These are phyloP conservation scores for Saccharomycopsis lassenensis DNA, from an alignment of 805 yeast genomes.

Conservation along the genomic window DNA sequence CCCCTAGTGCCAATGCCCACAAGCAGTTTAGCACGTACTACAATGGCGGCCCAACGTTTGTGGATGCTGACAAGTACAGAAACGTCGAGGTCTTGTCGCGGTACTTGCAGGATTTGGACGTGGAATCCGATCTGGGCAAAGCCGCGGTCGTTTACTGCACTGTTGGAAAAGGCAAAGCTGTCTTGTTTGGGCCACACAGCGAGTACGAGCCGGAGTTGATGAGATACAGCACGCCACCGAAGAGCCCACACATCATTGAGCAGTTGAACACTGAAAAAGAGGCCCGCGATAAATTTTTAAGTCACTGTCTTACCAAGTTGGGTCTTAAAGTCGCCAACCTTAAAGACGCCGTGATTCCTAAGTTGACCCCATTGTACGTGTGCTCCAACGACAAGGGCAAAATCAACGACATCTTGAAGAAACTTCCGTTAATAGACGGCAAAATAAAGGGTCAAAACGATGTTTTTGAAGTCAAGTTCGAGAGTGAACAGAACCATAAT, in stretches of 20 bases:
- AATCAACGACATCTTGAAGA: slow-evolving; percentile 40
- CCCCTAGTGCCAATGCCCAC: slow-evolving; percentile 4
- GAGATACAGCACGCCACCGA: slow-evolving; percentile 24
- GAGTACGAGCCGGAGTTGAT: slow-evolving; percentile 60
- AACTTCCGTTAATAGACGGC: slow-evolving; percentile 43
- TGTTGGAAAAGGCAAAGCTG: slow-evolving; percentile 64
- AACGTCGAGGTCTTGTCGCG: slow-evolving; percentile 66
- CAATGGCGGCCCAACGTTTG: slow-evolving; percentile 87
- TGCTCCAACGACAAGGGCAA: slow-evolving; percentile 32
- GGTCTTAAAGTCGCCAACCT: slow-evolving; percentile 60
- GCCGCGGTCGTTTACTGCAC: slow-evolving; percentile 69
- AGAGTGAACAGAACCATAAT: too few relatives aligned
- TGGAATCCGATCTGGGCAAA: slow-evolving; percentile 27
- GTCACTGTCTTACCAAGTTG: slow-evolving; percentile 42
- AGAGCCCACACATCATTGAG: slow-evolving; percentile 27
- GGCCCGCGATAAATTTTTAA: slow-evolving; percentile 45
- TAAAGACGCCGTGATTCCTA: slow-evolving; percentile 41
- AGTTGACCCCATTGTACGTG: slow-evolving; percentile 55
- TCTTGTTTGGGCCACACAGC: slow-evolving; percentile 82
- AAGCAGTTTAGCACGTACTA: slow-evolving; percentile 34
- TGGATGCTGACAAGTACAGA: slow-evolving; percentile 51
- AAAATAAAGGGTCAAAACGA: slow-evolving; percentile 27
- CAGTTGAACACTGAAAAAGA: slow-evolving; percentile 34
- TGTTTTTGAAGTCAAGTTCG: too few relatives aligned
- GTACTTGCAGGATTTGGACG: slow-evolving; percentile 47